phyloP scores from a whole-genome alignment of 257 asterid genomes.

The Salvia splendens region DNA sequence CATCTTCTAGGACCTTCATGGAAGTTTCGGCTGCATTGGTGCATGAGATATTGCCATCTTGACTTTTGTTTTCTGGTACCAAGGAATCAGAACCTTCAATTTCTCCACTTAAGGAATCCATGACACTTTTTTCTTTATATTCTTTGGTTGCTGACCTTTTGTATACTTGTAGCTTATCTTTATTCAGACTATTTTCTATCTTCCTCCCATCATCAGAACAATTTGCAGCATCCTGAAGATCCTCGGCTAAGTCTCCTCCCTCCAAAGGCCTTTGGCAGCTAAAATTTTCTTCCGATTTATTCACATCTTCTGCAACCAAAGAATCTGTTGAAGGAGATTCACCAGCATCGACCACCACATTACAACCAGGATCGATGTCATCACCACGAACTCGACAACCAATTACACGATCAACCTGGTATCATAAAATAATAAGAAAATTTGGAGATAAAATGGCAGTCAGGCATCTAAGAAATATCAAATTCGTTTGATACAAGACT shows the following conservation, averaged over 20 bases:
- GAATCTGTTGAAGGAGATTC: conserved; percentile 46
- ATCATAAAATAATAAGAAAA: conserved; percentile 28
- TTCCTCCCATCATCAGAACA: conserved; percentile 48
- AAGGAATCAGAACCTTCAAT: conserved; percentile 43
- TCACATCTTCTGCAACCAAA: conserved; percentile 42
- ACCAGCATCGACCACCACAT: conserved; percentile 33
- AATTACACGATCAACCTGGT: conserved; percentile 84
- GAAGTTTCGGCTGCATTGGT: conserved; percentile 32
- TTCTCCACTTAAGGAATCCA: conserved; percentile 38
- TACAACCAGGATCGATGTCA: conserved; percentile 32
- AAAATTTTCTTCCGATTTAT: conserved; percentile 41
- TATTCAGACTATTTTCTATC: conserved; percentile 36
- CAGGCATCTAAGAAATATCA: conserved; percentile 23
- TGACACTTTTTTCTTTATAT: conserved; percentile 46
- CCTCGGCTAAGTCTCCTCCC: conserved; percentile 43
- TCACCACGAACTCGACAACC: conserved; percentile 76
- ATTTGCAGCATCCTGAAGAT: conserved; percentile 45
- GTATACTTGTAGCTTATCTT: conserved; percentile 61
- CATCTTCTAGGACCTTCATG: conserved; percentile 27
- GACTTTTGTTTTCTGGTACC: conserved; percentile 31
- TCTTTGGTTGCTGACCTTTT: conserved; percentile 62
- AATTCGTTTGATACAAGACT: conserved; percentile 3
- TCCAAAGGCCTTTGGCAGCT: conserved; percentile 42
- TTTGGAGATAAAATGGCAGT: conserved; percentile 11
- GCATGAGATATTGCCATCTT: conserved; percentile 39